phyloP scores from a whole-genome alignment of 176 grass and related monocot species.

The Lolium perenne region DNA sequence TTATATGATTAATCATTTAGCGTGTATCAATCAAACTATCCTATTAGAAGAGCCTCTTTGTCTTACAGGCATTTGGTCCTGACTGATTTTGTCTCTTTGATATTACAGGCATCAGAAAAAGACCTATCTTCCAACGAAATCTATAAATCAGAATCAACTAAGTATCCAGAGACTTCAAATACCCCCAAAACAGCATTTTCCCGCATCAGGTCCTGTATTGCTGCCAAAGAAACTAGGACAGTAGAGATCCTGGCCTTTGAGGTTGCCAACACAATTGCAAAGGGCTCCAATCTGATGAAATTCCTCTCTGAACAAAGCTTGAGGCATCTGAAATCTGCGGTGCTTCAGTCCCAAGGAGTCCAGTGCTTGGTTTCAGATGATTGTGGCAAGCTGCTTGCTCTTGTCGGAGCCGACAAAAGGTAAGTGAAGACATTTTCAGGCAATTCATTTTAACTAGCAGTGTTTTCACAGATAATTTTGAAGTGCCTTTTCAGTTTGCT shows the following conservation, averaged over 20 bases:
- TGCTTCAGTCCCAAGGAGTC: slow-evolving; percentile 56
- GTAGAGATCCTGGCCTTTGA: slow-evolving; percentile 68
- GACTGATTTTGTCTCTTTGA: slow-evolving; percentile 2
- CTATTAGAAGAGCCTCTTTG: neutral
- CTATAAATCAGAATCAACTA: slow-evolving; percentile 25
- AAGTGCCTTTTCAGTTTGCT: slow-evolving; percentile 22
- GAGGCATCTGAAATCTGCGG: slow-evolving; percentile 47
- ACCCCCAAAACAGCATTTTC: neutral
- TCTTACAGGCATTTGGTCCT: no score
- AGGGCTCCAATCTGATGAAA: slow-evolving; percentile 60
- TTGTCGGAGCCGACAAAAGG: slow-evolving; percentile 63
- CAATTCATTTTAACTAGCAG: neutral
- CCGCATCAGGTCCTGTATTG: neutral
- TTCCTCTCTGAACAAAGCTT: slow-evolving; percentile 57
- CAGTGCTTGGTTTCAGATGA: slow-evolving; percentile 60
- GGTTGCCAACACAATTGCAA: slow-evolving; percentile 76
- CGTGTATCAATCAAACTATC: neutral
- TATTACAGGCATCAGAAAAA: slow-evolving; percentile 43
- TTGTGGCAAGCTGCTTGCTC: slow-evolving; percentile 44
- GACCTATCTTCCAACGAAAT: slow-evolving; percentile 31
- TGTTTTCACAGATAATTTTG: neutral
- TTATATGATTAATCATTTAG: slow-evolving; percentile 9
- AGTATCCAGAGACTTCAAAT: slow-evolving; percentile 36
- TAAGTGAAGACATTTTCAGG: slow-evolving; percentile 11
- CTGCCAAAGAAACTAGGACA: slow-evolving; percentile 40